A percentile compares a stretch with the other conserved stretches of the same genome.
Evolutionary conservation across 257 asterid genomes (phyloP).

Genomic region (Solanum appendiculatum): DNA sequence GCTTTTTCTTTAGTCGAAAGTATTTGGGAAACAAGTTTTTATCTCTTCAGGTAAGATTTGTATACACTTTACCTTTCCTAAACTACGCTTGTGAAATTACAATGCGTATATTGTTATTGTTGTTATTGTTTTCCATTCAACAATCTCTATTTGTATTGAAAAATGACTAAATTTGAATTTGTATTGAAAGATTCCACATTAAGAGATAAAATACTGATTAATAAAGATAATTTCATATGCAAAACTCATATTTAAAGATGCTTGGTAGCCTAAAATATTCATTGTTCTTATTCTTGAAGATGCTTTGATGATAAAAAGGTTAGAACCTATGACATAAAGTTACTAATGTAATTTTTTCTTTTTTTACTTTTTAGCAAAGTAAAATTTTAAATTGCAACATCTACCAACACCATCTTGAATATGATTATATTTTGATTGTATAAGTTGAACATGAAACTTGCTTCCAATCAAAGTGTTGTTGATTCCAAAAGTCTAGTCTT

Average conservation of each 20-base stretch:
- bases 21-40: too few relatives aligned
- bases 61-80: too few relatives aligned
- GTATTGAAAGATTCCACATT: neutral
- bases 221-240: too few relatives aligned
- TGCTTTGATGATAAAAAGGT: neutral
- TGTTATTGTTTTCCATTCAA: too few relatives aligned
- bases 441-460: neutral
- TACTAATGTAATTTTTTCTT: neutral
- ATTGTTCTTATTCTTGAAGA: neutral
- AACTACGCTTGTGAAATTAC: neutral
- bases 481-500: neutral
- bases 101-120: too few relatives aligned
- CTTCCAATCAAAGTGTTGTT: neutral
- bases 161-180: too few relatives aligned
- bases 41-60: too few relatives aligned
- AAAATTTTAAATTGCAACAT: neutral
- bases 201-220: too few relatives aligned
- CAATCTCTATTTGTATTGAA: too few relatives aligned
- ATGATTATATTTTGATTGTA: neutral
- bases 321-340: neutral
- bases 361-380: neutral
- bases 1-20: too few relatives aligned
- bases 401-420: neutral
- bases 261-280: neutral
- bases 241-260: too few relatives aligned